Conservation (phyloP, 2,329 filamentous ascomycete species). For the Colletotrichum gigasporum region DNA sequence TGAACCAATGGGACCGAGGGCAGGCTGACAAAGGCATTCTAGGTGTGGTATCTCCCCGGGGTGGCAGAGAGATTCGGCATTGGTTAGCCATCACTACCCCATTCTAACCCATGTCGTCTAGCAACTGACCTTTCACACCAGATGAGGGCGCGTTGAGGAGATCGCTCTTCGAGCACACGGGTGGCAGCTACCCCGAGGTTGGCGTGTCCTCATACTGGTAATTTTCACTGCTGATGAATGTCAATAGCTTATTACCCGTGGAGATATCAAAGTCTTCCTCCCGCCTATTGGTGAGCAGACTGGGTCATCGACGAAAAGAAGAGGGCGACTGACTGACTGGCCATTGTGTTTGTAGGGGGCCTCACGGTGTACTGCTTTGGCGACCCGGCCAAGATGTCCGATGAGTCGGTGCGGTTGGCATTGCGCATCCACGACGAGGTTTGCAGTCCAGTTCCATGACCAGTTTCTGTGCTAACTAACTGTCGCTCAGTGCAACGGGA, state of each 20-base stretch:
- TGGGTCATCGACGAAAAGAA: not conserved
- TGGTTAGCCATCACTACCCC: conserved; percentile 56
- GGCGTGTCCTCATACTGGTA: conserved; percentile 3
- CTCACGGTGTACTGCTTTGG: conserved; percentile 98
- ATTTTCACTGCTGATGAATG: conserved; percentile 35
- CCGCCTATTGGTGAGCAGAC: conserved; percentile 84
- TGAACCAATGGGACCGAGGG: not conserved
- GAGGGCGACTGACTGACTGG: not conserved
- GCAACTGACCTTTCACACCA: conserved; percentile 42
- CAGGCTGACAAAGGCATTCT: conserved; percentile 17
- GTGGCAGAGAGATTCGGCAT: conserved; percentile 95
- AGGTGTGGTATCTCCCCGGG: conserved; percentile 83
- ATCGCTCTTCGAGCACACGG: conserved; percentile 93
- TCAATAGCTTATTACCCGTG: conserved; percentile 82
- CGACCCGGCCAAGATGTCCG: conserved; percentile 91
- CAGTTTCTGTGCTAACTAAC: not conserved
- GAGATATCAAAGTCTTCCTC: conserved; percentile 94
- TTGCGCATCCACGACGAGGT: conserved; percentile 81
- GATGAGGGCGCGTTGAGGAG: conserved; percentile 89
- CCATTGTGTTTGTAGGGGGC: conserved; percentile 63
- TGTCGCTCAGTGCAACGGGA: conserved; percentile 79
- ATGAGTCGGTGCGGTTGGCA: conserved; percentile 82
- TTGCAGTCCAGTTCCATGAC: conserved; percentile 30
- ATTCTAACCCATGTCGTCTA: not conserved
- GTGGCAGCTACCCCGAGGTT: conserved; percentile 91